Conservation (phyloP, 257 asterid genomes). For the Fraxinus americana region DNA sequence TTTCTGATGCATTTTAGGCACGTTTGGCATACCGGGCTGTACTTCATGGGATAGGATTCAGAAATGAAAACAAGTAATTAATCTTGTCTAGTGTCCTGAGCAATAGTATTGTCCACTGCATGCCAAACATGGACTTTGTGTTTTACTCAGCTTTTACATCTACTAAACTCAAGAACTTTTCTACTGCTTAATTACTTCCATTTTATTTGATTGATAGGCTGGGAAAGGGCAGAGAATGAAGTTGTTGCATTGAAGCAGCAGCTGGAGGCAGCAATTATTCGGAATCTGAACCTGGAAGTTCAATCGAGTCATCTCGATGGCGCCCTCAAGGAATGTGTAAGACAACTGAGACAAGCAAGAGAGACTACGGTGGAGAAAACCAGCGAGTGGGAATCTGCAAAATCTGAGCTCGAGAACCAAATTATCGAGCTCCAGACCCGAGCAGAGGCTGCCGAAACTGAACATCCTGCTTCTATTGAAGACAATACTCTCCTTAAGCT, state of each 20-base stretch:
- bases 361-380: conserved; percentile 46
- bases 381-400: conserved; percentile 44
- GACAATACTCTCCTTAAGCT: conserved; percentile 32
- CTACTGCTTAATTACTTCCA: background rate
- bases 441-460: conserved; percentile 32
- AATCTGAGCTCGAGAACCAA: conserved; percentile 50
- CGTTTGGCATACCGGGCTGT: background rate
- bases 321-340: conserved; percentile 81
- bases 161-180: background rate
- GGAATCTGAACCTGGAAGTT: conserved; percentile 63
- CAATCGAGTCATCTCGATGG: conserved; percentile 69
- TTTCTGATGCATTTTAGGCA: background rate
- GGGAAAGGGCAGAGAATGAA: conserved; percentile 92
- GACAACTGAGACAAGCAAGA: conserved; percentile 64
- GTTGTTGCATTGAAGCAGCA: conserved; percentile 60
- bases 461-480: conserved; percentile 34
- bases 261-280: conserved; percentile 64
- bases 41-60: no score
- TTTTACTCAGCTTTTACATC: background rate
- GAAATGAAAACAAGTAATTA: background rate
- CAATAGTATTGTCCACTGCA: no score
- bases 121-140: background rate
- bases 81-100: no score
- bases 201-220: conserved; percentile 42
- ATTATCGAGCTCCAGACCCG: conserved; percentile 42